A percentile compares a stretch with the other conserved stretches of the same genome.
phyloP scores from a whole-genome alignment of 2,329 filamentous ascomycete species.

The Arachnomyces sp. region DNA sequence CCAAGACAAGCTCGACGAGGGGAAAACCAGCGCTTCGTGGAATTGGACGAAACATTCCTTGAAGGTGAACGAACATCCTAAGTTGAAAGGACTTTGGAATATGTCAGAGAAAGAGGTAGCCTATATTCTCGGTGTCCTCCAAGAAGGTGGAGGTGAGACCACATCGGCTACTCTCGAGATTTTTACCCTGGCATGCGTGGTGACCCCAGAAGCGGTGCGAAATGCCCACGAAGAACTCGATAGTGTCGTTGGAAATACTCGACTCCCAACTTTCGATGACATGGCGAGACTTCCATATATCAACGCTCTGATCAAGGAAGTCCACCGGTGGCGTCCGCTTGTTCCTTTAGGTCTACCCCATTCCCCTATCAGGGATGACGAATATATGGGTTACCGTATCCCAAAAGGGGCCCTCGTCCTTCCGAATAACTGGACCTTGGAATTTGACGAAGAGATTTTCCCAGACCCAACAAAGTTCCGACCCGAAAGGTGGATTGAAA shows the following conservation, averaged over 20 bases:
- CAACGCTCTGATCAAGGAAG: conserved; percentile 24
- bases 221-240: conserved; percentile 33
- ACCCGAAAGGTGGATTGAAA: conserved; percentile 32
- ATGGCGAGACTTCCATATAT: conserved; percentile 25
- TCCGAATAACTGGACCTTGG: conserved; percentile 37
- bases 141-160: conserved; percentile 37
- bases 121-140: neutral
- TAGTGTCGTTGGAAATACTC: conserved; percentile 20
- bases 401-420: conserved; percentile 42
- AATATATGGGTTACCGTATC: conserved; percentile 42
- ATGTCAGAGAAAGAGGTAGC: too few species aligned
- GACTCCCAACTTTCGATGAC: conserved; percentile 27
- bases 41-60: conserved; percentile 20
- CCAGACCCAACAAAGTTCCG: conserved; percentile 31
- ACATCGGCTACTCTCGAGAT: conserved; percentile 40
- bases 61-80: too few species aligned
- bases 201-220: conserved; percentile 34
- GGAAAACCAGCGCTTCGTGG: conserved; percentile 11
- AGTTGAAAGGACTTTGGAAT: too few species aligned
- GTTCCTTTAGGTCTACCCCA: conserved; percentile 42
- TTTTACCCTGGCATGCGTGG: conserved; percentile 40
- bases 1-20: conserved; percentile 11
- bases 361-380: conserved; percentile 39
- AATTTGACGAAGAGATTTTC: conserved; percentile 32
- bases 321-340: conserved; percentile 32